Evolutionary conservation across 2,329 filamentous ascomycete species (phyloP), one percentile per base, ranked within the genome.

Genomic region (Cercospora nicotianae): DNA sequence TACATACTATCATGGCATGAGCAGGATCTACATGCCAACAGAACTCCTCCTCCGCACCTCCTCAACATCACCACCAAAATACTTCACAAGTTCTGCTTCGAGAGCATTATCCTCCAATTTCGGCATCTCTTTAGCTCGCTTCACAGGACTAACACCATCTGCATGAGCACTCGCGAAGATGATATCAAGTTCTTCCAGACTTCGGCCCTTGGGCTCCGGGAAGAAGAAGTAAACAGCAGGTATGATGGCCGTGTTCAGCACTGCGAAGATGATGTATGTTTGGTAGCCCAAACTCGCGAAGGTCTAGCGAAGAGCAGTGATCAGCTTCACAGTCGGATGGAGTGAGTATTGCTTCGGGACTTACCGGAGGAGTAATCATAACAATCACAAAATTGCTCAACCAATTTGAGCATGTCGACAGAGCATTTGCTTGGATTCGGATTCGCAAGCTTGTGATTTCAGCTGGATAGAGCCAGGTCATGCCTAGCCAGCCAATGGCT

Each of bases 351-450:
- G 33, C 4, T 39, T 39, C 33, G 5, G 80, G 68, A 86, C 58
- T 80, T 5, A 83, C 77, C 3, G 81, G 79, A 0, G 84, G 83
- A 0, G 83, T 85, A 10, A 72, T 67, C 60, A 69, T 68, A 9
- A 71, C 69, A 8, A 71, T 68, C 13, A 66, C 67, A 30, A 67
- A 67, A 23, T 71, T 72, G 51, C 74, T 70, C 5, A 67, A 39
- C 69, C 69, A 71, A 77, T 86, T 86, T 18, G 80, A 81, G 74
- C 81, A 83, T 2, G 84, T 86, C 0, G 83, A 84, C 8, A 85
- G 77, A 1, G 84, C 83, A 72, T 85, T 85, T 39, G 84, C 84
- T 78, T 85, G 84, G 45, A 83, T 82, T 60, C 84, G 81, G 4
- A 83, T 86, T 74, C 83, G 83, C 73, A 85, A 55, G 5, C 64